Evolutionary conservation across 2,329 filamentous ascomycete species (phyloP), one percentile per base, ranked within the genome.

Genomic region (Alternaria alternata): DNA sequence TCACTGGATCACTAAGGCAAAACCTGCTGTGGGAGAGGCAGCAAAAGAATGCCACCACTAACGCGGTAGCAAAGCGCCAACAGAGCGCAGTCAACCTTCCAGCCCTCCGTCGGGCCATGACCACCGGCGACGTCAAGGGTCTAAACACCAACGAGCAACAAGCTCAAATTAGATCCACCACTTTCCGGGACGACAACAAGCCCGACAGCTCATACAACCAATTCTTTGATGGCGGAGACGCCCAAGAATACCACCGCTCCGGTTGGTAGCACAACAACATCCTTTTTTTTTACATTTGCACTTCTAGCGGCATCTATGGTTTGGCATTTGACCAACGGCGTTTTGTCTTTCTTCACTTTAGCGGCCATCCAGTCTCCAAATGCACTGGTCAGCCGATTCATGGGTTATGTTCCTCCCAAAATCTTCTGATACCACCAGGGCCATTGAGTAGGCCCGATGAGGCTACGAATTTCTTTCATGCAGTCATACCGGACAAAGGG

Each of bases 11-110:
- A 22, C 88, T 99, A 4, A 89, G 95, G 22, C 91, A 93, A 69
- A 92, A 97, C 71, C 88, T 99, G 16, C 86, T 98, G 16, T 96
- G 93, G 91, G 95, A 99, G 78, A 90, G 95, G 53, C 93, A 96
- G 75, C 94, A 98, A 75, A 96, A 95, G 85, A 93, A 92, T 60
- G 91, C 91, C 34, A 94, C 93, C 7, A 92, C 90, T 71, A 94
- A 94, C 65, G 93, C 94, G 1, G 92, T 94, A 55, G 85, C 97
- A 59, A 96, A 97, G 84, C 88, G 94, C 64, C 86, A 93, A 61
- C 93, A 97, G 77, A 97, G 94, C 7, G 74, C 73, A 4, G 68
- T 69, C 22, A 69, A 66, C 5, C 65, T 75, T 16, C 73, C 74
- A 16, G 74, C 70, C n/a, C 67, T 77, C 5, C 72, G 75, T 43